phyloP scores from a whole-genome alignment of 257 asterid genomes.

The Henckelia pumila region DNA sequence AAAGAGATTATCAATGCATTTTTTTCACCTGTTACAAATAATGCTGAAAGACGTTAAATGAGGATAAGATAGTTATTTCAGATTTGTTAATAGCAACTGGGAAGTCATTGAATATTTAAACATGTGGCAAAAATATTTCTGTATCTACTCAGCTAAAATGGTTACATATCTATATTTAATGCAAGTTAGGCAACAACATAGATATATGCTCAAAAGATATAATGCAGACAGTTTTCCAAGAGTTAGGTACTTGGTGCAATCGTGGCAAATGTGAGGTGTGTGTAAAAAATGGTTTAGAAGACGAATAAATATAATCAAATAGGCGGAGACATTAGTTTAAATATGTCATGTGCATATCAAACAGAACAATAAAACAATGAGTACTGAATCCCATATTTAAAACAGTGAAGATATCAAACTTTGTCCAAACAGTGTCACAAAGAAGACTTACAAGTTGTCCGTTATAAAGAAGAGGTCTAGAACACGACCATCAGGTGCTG shows the following conservation, averaged over 20 bases:
- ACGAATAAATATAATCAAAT: neutral
- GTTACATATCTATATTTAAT: no score
- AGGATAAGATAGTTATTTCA: neutral
- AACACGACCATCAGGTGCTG: conserved; percentile 72
- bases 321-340: conserved; percentile 1
- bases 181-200: neutral
- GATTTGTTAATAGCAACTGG: neutral
- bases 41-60: neutral
- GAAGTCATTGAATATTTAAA: conserved; percentile 1
- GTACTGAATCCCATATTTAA: neutral
- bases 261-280: neutral
- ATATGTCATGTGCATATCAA: neutral
- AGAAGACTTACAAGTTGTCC: conserved; percentile 62
- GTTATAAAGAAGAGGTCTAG: conserved; percentile 75
- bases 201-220: neutral
- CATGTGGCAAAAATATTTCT: neutral
- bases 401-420: no score
- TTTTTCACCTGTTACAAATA: no score
- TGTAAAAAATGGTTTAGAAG: neutral
- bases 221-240: neutral
- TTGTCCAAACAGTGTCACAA: neutral
- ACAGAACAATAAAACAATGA: conserved; percentile 2
- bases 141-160: neutral
- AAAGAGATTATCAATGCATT: neutral
- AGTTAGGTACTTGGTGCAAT: neutral